Percentiles rank a stretch among this genome's conserved stretches.
Evolutionary conservation across 2,329 filamentous ascomycete genomes (phyloP).

Genomic region (Cytospora mali): DNA sequence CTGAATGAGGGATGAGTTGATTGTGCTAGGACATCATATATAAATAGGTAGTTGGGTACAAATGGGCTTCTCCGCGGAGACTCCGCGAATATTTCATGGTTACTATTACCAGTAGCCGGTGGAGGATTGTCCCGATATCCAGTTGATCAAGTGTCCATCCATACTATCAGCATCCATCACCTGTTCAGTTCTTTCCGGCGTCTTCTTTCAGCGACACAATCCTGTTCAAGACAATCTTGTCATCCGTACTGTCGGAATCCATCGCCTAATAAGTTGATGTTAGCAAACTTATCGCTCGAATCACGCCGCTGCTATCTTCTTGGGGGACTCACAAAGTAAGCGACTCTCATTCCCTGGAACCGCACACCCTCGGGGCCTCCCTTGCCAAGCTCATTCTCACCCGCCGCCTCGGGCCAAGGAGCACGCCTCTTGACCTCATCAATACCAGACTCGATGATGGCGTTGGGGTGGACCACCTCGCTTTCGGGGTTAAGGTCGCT

Average conservation of each 20-base stretch:
- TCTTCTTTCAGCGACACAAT: slow-evolving; percentile 94
- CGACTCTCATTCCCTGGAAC: slow-evolving; percentile 90
- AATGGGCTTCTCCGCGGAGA: not conserved
- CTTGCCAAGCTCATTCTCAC: slow-evolving; percentile 64
- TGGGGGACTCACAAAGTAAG: slow-evolving; percentile 67
- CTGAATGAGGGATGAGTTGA: not conserved
- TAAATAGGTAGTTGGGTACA: not conserved
- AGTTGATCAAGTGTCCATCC: not conserved
- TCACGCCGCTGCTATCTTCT: not conserved
- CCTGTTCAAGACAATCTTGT: slow-evolving; percentile 84
- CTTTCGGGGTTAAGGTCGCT: slow-evolving; percentile 83
- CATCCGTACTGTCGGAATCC: slow-evolving; percentile 76
- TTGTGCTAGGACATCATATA: not conserved
- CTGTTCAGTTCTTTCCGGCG: slow-evolving; percentile 58
- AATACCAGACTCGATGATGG: slow-evolving; percentile 82
- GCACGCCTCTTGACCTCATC: slow-evolving; percentile 72
- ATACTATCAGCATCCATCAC: not conserved
- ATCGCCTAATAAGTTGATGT: slow-evolving; percentile 54
- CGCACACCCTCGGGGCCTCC: slow-evolving; percentile 74
- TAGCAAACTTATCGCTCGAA: not conserved
- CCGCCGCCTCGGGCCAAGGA: slow-evolving; percentile 80
- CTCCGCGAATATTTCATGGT: not conserved
- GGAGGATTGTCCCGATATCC: not conserved
- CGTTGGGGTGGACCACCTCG: slow-evolving; percentile 76
- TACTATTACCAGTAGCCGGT: not conserved